Base-by-base conservation (phyloP, 78 protist species). In the Dictyostelium firmibasis region DNA sequence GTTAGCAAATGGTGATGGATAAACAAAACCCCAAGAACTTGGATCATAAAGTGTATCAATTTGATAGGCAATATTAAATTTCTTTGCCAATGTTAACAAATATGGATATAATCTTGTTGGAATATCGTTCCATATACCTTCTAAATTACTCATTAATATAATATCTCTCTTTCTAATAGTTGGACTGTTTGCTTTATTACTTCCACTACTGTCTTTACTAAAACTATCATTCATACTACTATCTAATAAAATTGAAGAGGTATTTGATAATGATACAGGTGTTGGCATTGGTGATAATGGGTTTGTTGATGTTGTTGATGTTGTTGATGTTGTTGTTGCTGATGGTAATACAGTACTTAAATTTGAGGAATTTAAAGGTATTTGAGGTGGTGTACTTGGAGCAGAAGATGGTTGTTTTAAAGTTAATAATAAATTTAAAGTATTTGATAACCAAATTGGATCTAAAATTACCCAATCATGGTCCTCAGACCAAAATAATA, bases 401-500 rank as follows among this genome's bases (percentile, higher is more conserved):
- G 83, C 33, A 13, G 43, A 16, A 5, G 38, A 29, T 72, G 23
- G 25, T 82, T 82, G 70, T 44, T 64, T 78, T 11, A 79, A 43
- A 18, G 85, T 88, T 18, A 88, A n/a, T 5, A 88, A 50, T 18
- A 85, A 88, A 14, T 38, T 25, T 3, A 88, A 79, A 7, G 93
- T 43, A 64, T 84, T 79, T 14, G 86, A 60, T 8, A 88, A 38
- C 93, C 93, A 88, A 43, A 64, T 16, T 38, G 93, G 76, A 67
- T 88, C 93, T 27, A 88, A 35, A 35, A 88, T 43, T 6, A 88
- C 86, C 85, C 86, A 88, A 53, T 88, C 93, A 88, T 88, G 43
- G 31, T 88, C 86, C 43, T 88, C 93, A 1, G 43, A 31, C 86
- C 86, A 79, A 41, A 88, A 69, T 29, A 88, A 23, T 38, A 79